A percentile compares a stretch with the other conserved stretches of the same genome.
Evolutionary conservation across 192 early-diverging fungal species (phyloP).

Genomic region (Podila clonocystis): DNA sequence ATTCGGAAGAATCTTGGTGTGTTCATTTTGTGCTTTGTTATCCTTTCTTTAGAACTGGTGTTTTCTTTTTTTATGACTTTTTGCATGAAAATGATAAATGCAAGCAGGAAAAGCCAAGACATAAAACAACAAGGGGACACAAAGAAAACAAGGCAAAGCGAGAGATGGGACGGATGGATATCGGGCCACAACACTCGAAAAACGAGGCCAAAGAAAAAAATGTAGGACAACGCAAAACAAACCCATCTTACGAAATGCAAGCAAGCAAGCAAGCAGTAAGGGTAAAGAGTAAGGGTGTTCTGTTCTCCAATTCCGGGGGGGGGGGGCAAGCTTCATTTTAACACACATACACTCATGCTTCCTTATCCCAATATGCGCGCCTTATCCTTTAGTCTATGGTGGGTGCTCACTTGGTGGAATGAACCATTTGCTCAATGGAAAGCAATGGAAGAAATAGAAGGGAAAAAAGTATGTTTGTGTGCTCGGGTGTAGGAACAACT

Average conservation of each 20-base stretch:
- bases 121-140: conserved; percentile 8
- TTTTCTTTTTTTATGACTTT: background rate
- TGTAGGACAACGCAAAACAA: background rate
- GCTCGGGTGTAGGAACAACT: no score
- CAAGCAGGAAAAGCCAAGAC: background rate
- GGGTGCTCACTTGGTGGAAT: no score
- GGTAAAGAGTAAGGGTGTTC: no score
- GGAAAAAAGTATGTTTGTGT: no score
- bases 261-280: no score
- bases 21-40: background rate
- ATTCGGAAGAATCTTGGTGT: background rate
- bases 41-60: background rate
- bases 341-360: no score
- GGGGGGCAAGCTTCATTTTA: no score
- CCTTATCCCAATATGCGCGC: no score
- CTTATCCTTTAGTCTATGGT: no score
- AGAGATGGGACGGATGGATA: background rate
- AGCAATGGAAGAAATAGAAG: no score
- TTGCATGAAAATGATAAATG: background rate
- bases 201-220: background rate
- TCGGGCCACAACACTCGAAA: background rate
- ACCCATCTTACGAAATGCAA: background rate
- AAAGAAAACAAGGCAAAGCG: background rate
- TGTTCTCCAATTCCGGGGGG: no score
- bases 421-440: no score